Base-by-base conservation (phyloP, 1,139 yeast species). In the Scheffersomyces segobiensis region DNA sequence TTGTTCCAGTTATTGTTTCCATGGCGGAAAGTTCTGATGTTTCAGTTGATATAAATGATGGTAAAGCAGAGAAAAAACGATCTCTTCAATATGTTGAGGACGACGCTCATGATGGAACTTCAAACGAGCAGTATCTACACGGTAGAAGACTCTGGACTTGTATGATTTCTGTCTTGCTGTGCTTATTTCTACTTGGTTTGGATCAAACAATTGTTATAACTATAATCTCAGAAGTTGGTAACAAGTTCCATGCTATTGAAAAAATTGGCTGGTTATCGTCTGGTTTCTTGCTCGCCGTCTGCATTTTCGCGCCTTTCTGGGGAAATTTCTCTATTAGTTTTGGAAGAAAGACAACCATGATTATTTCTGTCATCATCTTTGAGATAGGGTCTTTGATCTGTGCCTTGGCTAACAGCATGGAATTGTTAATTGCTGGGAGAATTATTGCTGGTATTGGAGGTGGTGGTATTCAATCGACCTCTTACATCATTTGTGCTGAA, bases 31-130 rank as follows among this genome's bases (percentile, higher is more conserved):
- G 4, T 6, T 21, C 24, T 14, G 6, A 20, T 5, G 21, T 10
- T 5, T 20, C 50, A 8, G 50, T 21, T 10, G 24, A 8, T 8
- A 32, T 8, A 3, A 10, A 32, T 10, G 42, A 14, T 12, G 17
- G 17, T 12, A 32, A 32, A 32, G 17, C 3, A 32, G 42, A 2
- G 17, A 32, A 32, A 32, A 32, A 10, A 10, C 14, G 12, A 12
- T 4, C 42, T 7, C 8, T 2, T 10, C 14, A 7, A 32, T 10
- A 32, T 32, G 50, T 20, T 5, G 69, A 66, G 53, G 53, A 65
- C 6, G 65, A 61, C 26, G 68, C 69, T 47, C 67, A 67, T n/a
- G 67, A 65, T 46, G 69, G 67, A 20, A 65, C 67, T 6, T 56
- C 53, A 19, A 56, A 62, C 50, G 65, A 65, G 46, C 65, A 65